Percentiles rank a stretch among this genome's conserved stretches.
These are phyloP conservation scores for Penicillium cinerascens DNA, from an alignment of 495 filamentous ascomycete genomes.

Conservation along the genomic window DNA sequence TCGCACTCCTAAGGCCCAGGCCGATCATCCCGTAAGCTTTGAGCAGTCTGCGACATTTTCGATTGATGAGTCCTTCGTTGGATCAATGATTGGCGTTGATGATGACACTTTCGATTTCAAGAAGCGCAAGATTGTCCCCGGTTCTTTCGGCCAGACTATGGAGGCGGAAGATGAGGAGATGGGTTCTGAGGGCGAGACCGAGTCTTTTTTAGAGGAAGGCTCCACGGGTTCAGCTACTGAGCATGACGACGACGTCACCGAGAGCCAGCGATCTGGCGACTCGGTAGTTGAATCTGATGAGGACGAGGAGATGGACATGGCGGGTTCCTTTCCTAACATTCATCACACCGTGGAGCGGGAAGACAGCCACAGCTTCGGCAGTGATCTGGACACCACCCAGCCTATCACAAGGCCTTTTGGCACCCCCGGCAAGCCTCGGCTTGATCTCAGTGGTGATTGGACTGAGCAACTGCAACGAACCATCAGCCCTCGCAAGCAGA, in stretches of 20 bases:
- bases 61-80: slow-evolving; percentile 47
- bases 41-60: slow-evolving; percentile 47
- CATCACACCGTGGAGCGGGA: slow-evolving; percentile 65
- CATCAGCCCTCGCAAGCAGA: slow-evolving; percentile 83
- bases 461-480: slow-evolving; percentile 86
- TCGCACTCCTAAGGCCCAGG: slow-evolving; percentile 50
- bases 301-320: slow-evolving; percentile 72
- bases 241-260: slow-evolving; percentile 58
- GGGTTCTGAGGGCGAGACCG: slow-evolving; percentile 37
- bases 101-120: slow-evolving; percentile 84
- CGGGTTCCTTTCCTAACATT: slow-evolving; percentile 64
- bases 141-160: slow-evolving; percentile 67
- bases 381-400: slow-evolving; percentile 45
- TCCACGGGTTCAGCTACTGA: slow-evolving; percentile 77
- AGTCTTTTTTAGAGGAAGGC: slow-evolving; percentile 90
- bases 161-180: slow-evolving; percentile 51
- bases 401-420: slow-evolving; percentile 40
- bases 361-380: slow-evolving; percentile 38
- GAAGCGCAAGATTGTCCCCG: slow-evolving; percentile 67
- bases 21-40: slow-evolving; percentile 39
- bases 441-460: slow-evolving; percentile 68
- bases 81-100: slow-evolving; percentile 50
- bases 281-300: slow-evolving; percentile 69
- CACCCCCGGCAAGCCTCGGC: slow-evolving; percentile 59
- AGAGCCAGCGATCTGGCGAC: slow-evolving; percentile 54